Conservation (phyloP, 305 asterid species). For the Coffea humblotiana region DNA sequence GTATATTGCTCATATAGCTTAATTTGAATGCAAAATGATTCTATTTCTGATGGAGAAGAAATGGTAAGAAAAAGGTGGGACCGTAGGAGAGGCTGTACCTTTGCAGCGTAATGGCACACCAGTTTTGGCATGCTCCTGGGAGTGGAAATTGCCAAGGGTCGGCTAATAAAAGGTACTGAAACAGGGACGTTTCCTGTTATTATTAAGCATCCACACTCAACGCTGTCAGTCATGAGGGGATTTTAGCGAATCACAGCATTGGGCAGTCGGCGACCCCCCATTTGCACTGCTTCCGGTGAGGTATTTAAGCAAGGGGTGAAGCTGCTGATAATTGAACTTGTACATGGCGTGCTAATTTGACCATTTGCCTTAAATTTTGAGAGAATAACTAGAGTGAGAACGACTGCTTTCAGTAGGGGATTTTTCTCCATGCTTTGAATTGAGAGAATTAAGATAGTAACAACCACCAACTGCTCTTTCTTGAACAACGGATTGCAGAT, state of each 20-base stretch:
- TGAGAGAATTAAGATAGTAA: background rate
- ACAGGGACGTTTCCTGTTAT: slow-evolving; percentile 71
- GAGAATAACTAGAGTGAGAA: slow-evolving; percentile 18
- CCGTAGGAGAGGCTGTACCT: slow-evolving; percentile 21
- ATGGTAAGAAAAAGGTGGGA: background rate
- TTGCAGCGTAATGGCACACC: slow-evolving; percentile 55
- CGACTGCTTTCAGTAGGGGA: slow-evolving; percentile 7
- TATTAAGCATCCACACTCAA: slow-evolving; percentile 62
- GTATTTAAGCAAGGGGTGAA: slow-evolving; percentile 64
- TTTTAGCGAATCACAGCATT: slow-evolving; percentile 56
- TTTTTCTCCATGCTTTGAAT: slow-evolving; percentile 19
- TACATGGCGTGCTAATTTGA: slow-evolving; percentile 58
- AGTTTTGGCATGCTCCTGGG: slow-evolving; percentile 43
- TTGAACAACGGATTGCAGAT: background rate
- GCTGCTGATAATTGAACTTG: slow-evolving; percentile 41
- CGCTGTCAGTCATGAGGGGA: slow-evolving; percentile 40
- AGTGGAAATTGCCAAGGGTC: slow-evolving; percentile 50
- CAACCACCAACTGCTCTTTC: background rate
- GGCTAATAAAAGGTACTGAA: slow-evolving; percentile 48
- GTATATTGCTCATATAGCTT: background rate
- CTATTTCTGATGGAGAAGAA: background rate
- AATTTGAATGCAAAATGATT: background rate
- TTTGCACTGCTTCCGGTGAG: slow-evolving; percentile 56
- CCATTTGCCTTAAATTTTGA: slow-evolving; percentile 30
- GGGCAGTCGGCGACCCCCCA: slow-evolving; percentile 42